A percentile compares a stretch with the other conserved stretches of the same genome.
Evolutionary conservation across 78 protist genomes (phyloP).

Genomic region (Paulinella micropora): DNA sequence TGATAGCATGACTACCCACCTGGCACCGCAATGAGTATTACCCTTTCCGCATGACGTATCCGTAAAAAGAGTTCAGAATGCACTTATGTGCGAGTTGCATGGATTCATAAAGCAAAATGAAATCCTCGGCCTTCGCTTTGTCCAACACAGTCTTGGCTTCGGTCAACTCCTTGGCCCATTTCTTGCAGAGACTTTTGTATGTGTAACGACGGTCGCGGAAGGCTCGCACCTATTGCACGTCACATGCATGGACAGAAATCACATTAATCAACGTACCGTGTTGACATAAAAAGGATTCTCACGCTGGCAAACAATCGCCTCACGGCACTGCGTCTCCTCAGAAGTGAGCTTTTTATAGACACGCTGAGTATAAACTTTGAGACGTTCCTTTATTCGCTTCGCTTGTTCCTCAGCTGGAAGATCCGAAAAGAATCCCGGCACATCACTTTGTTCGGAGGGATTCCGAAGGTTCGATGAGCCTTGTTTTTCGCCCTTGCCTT

Average conservation of each 20-base stretch:
- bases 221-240: conserved; percentile 68
- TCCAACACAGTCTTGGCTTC: conserved; percentile 36
- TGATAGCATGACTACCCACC: neutral
- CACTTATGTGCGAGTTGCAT: conserved; percentile 98
- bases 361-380: conserved; percentile 53
- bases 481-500: too few relatives aligned
- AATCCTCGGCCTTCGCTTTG: conserved; percentile 6
- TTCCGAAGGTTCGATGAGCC: too few relatives aligned
- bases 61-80: conserved; percentile 94
- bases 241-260: too few relatives aligned
- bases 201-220: conserved; percentile 58
- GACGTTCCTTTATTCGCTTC: conserved; percentile 41
- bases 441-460: neutral
- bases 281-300: conserved; percentile 96
- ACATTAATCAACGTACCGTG: too few relatives aligned
- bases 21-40: neutral
- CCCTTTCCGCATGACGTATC: conserved; percentile 97
- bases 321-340: neutral
- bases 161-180: conserved; percentile 43
- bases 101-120: conserved; percentile 84
- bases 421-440: conserved; percentile 26
- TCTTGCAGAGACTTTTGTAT: conserved; percentile 67
- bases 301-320: conserved; percentile 84
- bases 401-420: conserved; percentile 38
- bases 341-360: neutral